These are phyloP conservation scores for Carex scoparia DNA, from an alignment of 176 grass and related monocot genomes.

Conservation along the genomic window DNA sequence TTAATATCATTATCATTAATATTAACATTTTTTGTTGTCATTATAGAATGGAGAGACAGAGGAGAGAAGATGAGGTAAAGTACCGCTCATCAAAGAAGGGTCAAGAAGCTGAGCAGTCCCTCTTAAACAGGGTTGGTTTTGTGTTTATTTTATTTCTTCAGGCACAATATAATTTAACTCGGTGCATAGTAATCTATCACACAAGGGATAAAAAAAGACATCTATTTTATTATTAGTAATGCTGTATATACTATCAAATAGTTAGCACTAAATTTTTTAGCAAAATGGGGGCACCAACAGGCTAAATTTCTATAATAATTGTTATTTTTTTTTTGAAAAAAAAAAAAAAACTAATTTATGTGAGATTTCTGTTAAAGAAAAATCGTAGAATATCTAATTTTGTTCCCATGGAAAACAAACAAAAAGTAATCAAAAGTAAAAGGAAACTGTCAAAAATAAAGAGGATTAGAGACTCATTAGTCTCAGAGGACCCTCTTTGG, in stretches of 20 bases:
- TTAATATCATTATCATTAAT: neutral
- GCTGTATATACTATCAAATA: neutral
- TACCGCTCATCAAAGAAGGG: constrained; percentile 71
- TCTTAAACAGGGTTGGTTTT: constrained; percentile 55
- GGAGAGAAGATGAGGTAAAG: constrained; percentile 73
- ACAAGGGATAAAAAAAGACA: neutral
- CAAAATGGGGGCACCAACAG: too few species aligned
- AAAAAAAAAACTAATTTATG: too few species aligned
- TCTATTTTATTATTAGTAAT: neutral
- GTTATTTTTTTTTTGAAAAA: too few species aligned
- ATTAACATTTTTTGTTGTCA: constrained; percentile 2
- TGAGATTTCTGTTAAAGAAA: too few species aligned
- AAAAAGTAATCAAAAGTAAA: neutral
- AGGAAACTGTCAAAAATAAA: too few species aligned
- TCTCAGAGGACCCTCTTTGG: too few species aligned
- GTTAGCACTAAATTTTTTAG: neutral
- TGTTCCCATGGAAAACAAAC: neutral
- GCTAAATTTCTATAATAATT: neutral
- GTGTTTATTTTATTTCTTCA: constrained; percentile 3
- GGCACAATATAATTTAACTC: neutral
- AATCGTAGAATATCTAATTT: neutral
- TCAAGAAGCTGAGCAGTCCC: constrained; percentile 67
- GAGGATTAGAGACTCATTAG: too few species aligned
- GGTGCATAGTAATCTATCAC: neutral
- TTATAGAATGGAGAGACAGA: constrained; percentile 84